Evolutionary conservation across 2,329 filamentous ascomycete genomes (phyloP).

Genomic region (Pseudocercospora crystallina): DNA sequence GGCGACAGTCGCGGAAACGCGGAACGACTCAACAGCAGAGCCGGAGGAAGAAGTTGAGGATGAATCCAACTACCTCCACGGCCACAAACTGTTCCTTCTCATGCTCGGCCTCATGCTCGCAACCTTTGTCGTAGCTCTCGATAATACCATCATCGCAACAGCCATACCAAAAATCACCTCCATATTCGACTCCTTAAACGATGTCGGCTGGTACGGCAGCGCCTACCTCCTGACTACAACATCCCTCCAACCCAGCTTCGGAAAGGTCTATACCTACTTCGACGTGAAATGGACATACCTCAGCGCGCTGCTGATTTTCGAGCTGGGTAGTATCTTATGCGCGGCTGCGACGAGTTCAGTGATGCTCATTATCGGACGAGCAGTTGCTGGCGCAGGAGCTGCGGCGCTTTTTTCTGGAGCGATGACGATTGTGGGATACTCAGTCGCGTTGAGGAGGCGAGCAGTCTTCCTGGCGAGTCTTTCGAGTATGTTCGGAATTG

Average conservation of each 20-base stretch:
- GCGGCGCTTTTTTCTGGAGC: slow-evolving; percentile 55
- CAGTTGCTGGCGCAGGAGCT: slow-evolving; percentile 54
- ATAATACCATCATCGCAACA: slow-evolving; percentile 41
- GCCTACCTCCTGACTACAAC: slow-evolving; percentile 49
- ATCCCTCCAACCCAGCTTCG: slow-evolving; percentile 46
- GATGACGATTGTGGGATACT: slow-evolving; percentile 51
- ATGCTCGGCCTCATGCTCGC: slow-evolving; percentile 19
- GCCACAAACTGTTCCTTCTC: slow-evolving; percentile 27
- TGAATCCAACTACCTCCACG: slow-evolving; percentile 36
- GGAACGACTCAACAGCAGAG: background rate
- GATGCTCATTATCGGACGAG: slow-evolving; percentile 57
- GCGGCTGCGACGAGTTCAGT: slow-evolving; percentile 48
- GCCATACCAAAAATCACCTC: slow-evolving; percentile 48
- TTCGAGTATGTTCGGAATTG: slow-evolving; percentile 41
- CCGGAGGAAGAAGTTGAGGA: slow-evolving; percentile 30
- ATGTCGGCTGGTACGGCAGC: slow-evolving; percentile 49
- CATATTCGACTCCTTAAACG: slow-evolving; percentile 47
- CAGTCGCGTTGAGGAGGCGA: slow-evolving; percentile 43
- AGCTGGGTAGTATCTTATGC: slow-evolving; percentile 57
- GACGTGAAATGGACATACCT: slow-evolving; percentile 55
- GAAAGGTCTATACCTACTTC: slow-evolving; percentile 62
- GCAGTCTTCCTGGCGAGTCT: slow-evolving; percentile 43
- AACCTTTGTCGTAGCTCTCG: slow-evolving; percentile 30
- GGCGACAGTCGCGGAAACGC: background rate
- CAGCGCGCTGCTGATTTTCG: slow-evolving; percentile 47